phyloP scores from a whole-genome alignment of 2,329 filamentous ascomycete species.

The Hansfordia pulvinata region DNA sequence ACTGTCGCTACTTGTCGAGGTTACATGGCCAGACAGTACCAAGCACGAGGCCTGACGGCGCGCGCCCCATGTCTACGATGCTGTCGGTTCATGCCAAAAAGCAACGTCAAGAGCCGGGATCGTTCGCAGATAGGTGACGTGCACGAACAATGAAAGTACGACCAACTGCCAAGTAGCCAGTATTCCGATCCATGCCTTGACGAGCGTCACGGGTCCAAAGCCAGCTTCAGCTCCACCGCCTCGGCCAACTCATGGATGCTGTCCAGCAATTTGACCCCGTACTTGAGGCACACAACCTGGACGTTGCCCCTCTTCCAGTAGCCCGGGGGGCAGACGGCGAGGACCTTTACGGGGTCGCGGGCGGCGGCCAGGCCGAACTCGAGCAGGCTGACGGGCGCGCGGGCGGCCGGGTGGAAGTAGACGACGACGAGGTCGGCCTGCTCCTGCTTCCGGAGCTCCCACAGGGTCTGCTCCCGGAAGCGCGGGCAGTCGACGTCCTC shows the following conservation, averaged over 20 bases:
- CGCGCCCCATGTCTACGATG: too few relatives aligned
- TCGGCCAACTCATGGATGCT: conserved; percentile 24
- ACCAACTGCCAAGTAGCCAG: too few relatives aligned
- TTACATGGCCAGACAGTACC: too few relatives aligned
- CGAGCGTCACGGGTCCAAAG: too few relatives aligned
- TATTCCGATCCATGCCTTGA: too few relatives aligned
- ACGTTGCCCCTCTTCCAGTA: conserved; percentile 51
- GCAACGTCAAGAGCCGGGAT: too few relatives aligned
- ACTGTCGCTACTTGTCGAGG: too few relatives aligned
- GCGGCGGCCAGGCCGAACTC: conserved; percentile 42
- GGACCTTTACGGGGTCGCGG: conserved; percentile 21
- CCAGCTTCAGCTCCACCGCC: conserved; percentile 18
- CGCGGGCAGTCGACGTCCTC: conserved; percentile 31
- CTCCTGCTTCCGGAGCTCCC: conserved; percentile 47
- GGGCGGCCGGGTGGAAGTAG: conserved; percentile 37
- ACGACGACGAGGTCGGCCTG: conserved; percentile 38
- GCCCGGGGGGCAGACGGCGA: conserved; percentile 37
- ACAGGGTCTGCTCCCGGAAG: conserved; percentile 41
- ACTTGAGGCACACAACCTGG: conserved; percentile 36
- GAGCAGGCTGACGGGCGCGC: conserved; percentile 42
- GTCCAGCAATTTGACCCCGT: conserved; percentile 27
- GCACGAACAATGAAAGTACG: too few relatives aligned
- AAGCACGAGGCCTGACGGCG: too few relatives aligned
- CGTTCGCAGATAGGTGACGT: too few relatives aligned
- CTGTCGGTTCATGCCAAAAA: too few relatives aligned